Conservation (phyloP, 2,329 filamentous ascomycete genomes). For the Colletotrichum lentis region DNA sequence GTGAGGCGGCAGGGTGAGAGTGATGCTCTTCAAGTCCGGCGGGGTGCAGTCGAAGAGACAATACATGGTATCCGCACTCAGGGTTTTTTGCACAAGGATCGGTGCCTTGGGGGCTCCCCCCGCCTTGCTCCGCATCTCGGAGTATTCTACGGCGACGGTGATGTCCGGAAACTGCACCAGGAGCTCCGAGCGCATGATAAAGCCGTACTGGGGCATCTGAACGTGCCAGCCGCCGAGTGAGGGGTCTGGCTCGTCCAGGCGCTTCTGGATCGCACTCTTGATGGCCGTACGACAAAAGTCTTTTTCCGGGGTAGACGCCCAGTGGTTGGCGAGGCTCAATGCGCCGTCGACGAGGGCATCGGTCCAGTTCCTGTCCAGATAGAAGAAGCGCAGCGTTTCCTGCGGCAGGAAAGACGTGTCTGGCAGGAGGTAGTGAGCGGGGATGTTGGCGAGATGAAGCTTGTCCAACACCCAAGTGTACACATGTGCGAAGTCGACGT, state of each 20-base stretch:
- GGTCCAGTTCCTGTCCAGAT: constrained; percentile 50
- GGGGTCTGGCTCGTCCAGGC: too few species aligned
- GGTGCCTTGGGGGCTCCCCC: not conserved
- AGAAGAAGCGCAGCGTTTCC: constrained; percentile 51
- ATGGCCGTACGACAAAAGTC: not conserved
- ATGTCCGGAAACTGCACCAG: not conserved
- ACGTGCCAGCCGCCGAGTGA: too few species aligned
- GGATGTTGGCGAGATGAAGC: constrained; percentile 49
- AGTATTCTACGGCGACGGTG: not conserved
- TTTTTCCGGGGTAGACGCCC: not conserved
- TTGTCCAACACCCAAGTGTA: constrained; percentile 50
- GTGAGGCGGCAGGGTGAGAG: not conserved
- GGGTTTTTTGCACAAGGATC: not conserved
- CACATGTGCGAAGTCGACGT: constrained; percentile 50
- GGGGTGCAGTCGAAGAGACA: not conserved
- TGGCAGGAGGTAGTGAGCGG: constrained; percentile 50
- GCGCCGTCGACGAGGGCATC: constrained; percentile 52
- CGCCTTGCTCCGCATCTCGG: not conserved
- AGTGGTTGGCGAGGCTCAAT: constrained; percentile 49
- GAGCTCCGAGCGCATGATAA: not conserved
- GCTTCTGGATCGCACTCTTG: too few species aligned
- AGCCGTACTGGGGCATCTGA: not conserved
- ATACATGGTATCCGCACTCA: not conserved
- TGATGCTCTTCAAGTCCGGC: not conserved
- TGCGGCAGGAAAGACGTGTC: constrained; percentile 46